phyloP scores from a whole-genome alignment of 768 basidiomycete species.

The Suillus decipiens region DNA sequence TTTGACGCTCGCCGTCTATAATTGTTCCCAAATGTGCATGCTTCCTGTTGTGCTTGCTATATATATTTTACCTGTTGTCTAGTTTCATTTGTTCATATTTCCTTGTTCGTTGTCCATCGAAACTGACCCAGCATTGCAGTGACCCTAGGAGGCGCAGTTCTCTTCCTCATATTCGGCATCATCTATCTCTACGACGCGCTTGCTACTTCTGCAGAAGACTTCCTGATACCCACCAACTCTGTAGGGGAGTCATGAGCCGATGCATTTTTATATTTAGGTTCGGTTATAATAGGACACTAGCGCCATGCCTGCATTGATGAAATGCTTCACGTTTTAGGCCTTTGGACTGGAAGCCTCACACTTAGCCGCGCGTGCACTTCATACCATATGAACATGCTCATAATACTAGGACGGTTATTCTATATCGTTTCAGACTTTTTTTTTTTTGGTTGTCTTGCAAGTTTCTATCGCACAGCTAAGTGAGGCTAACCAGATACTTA shows the following conservation, averaged over 20 bases:
- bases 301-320: neutral
- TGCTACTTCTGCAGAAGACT: slow-evolving; percentile 21
- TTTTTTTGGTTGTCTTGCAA: neutral
- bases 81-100: slow-evolving; percentile 72
- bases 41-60: slow-evolving; percentile 66
- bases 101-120: slow-evolving; percentile 50
- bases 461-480: neutral
- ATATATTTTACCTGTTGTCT: slow-evolving; percentile 51
- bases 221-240: slow-evolving; percentile 16
- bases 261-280: neutral
- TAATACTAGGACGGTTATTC: neutral
- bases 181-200: slow-evolving; percentile 76
- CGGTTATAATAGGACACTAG: neutral
- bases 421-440: neutral
- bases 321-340: neutral
- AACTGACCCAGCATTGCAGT: slow-evolving; percentile 45
- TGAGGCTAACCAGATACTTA: neutral
- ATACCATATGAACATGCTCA: neutral
- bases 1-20: slow-evolving; percentile 57
- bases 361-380: neutral
- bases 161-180: slow-evolving; percentile 84
- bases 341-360: neutral
- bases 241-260: neutral
- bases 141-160: slow-evolving; percentile 76
- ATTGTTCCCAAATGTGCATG: slow-evolving; percentile 77